Base-by-base conservation (phyloP, 108 stramenopile genomes). In the Discostella stelligeroides region DNA sequence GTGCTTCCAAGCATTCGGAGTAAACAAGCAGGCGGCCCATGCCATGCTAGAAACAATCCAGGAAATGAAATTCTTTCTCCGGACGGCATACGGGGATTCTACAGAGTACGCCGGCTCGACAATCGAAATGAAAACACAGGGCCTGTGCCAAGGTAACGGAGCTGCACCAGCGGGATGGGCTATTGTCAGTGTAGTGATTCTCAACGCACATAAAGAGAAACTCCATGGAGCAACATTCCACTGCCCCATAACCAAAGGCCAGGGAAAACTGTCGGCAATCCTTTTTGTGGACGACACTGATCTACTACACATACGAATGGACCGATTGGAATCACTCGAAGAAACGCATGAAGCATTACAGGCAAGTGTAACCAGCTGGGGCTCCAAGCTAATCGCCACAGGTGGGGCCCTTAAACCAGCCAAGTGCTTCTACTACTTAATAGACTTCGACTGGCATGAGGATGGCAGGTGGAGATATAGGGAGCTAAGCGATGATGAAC, bases 131-230 rank as follows among this genome's bases (percentile, higher is more conserved):
- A 68, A 68, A 39, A 54, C 37, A 1, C 68, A 68, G 15, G 68
- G 68, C 7, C 30, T 66, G 4, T 66, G 64, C 29, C 83, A 84
- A 65, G 79, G 83, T 1, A 80, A 81, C 50, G 74, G 78, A 21
- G 74, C 69, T 24, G 74, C 68, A n/a, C n/a, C n/a, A n/a, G n/a
- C n/a, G n/a, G n/a, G n/a, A n/a, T n/a, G n/a, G n/a, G n/a, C n/a
- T n/a, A 5, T 72, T 39, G 39, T 84, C 12, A 69, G 70, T 42
- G 60, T 67, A 0, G 38, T 68, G 1, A 40, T 84, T 4, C 30
- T 80, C 17, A 50, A 66, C 15, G 47, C 49, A 18, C 72, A 79
- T 6, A 27, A 48, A 11, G 20, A 48, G 6, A 30, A 51, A 21
- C 68, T 68, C 14, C 43, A 70, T 21, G 75, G 81, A 7, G 46